These are phyloP conservation scores for Fusarium metavorans DNA, from an alignment of 2,329 filamentous ascomycete species.

Conservation along the genomic window DNA sequence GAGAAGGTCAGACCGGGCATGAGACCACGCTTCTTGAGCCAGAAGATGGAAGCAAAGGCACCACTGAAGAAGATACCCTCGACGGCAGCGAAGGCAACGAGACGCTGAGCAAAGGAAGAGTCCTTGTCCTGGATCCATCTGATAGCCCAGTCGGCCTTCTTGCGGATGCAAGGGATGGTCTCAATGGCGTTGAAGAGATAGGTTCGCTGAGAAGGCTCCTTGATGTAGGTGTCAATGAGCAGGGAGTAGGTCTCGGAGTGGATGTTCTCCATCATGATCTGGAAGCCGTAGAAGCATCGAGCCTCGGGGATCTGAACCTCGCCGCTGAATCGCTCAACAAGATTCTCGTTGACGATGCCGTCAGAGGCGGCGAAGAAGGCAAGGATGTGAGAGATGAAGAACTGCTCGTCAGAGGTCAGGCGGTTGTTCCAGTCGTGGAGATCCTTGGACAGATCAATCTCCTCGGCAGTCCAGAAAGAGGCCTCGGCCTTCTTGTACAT, in stretches of 20 bases:
- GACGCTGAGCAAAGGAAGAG: slow-evolving; percentile 93
- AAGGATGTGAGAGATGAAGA: slow-evolving; percentile 98
- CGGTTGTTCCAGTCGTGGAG: slow-evolving; percentile 99
- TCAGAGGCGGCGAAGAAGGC: slow-evolving; percentile 99
- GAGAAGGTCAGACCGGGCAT: slow-evolving; percentile 99
- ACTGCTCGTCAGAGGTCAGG: slow-evolving; percentile 95
- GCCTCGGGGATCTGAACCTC: slow-evolving; percentile 98
- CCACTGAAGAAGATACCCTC: slow-evolving; percentile 99
- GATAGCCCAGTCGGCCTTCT: slow-evolving; percentile 98
- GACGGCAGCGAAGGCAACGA: slow-evolving; percentile 96
- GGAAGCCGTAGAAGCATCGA: slow-evolving; percentile 99
- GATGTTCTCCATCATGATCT: slow-evolving; percentile 99
- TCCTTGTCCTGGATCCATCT: slow-evolving; percentile 94
- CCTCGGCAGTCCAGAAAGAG: slow-evolving; percentile 99
- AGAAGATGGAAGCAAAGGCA: slow-evolving; percentile 99
- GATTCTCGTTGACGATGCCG: slow-evolving; percentile 99
- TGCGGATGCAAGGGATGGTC: slow-evolving; percentile 97
- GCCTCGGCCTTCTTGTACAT: slow-evolving; percentile 99
- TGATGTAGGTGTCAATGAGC: slow-evolving; percentile 99
- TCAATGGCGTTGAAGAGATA: slow-evolving; percentile 99
- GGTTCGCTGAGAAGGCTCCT: slow-evolving; percentile 91
- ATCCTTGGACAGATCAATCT: slow-evolving; percentile 99
- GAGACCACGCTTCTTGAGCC: slow-evolving; percentile 99
- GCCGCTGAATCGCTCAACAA: slow-evolving; percentile 95
- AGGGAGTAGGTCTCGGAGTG: slow-evolving; percentile 99